A percentile compares a stretch with the other conserved stretches of the same genome.
Evolutionary conservation across 2,329 filamentous ascomycete species (phyloP).

Genomic region (Gnomoniopsis smithogilvyi): DNA sequence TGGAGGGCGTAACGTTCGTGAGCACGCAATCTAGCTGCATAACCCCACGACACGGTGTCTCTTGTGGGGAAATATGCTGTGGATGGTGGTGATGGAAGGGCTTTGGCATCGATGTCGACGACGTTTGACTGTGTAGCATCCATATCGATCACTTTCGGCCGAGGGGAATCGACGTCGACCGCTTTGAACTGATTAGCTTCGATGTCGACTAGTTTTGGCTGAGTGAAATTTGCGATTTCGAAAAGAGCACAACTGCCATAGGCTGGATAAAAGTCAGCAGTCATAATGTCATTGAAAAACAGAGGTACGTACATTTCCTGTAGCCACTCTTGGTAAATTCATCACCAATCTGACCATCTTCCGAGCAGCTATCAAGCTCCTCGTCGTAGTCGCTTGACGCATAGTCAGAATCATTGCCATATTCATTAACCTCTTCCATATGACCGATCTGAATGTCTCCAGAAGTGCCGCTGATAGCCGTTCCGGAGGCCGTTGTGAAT

Average conservation of each 20-base stretch:
- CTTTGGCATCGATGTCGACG: background rate
- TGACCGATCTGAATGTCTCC: conserved; percentile 6
- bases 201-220: background rate
- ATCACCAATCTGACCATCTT: background rate
- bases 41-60: background rate
- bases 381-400: conserved; percentile 1
- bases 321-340: background rate
- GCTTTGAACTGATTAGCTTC: no score
- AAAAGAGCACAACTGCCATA: background rate
- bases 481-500: background rate
- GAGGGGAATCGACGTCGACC: no score
- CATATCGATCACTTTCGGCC: no score
- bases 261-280: background rate
- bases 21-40: background rate
- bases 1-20: background rate
- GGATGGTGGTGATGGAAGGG: background rate
- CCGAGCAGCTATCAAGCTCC: background rate
- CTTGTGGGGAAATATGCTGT: background rate
- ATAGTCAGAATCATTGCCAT: background rate
- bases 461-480: background rate
- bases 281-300: background rate
- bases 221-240: background rate
- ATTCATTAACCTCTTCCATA: background rate
- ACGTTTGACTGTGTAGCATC: background rate
- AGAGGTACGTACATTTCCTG: background rate